Percentiles rank a stretch among this genome's conserved stretches.
These are phyloP conservation scores for Brasenia schreberi DNA, from an alignment of 164 flowering plant genomes.

Conservation along the genomic window DNA sequence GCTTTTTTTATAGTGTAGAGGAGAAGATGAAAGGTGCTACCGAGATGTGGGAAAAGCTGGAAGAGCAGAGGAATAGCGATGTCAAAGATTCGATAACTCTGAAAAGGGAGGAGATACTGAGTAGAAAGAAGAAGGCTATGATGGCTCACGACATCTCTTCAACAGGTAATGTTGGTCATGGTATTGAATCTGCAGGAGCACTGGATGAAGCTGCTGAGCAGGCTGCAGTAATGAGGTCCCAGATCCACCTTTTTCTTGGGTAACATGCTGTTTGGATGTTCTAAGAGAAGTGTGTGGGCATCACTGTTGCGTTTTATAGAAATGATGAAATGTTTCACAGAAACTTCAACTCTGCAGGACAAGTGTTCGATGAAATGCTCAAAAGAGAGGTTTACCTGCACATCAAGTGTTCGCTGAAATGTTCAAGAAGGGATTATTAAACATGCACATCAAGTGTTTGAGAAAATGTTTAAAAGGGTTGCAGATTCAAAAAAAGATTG, in stretches of 20 bases:
- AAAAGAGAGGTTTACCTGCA: no score
- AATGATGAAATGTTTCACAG: constrained; percentile 84
- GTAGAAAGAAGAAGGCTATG: constrained; percentile 56
- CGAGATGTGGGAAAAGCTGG: constrained; percentile 94
- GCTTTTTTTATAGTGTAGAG: constrained; percentile 76
- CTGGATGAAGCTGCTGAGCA: constrained; percentile 81
- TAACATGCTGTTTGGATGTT: constrained; percentile 93
- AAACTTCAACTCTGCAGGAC: no score
- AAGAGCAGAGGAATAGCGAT: constrained; percentile 67
- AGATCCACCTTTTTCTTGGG: constrained; percentile 98
- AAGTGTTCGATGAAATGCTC: no score
- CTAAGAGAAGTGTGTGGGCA: constrained; percentile 90
- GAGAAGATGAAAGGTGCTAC: constrained; percentile 93
- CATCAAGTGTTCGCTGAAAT: no score
- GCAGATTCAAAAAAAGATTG: no score
- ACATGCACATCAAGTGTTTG: no score
- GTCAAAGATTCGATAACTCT: constrained; percentile 54
- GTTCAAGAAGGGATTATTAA: no score
- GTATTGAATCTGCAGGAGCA: constrained; percentile 36
- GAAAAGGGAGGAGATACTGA: constrained; percentile 66
- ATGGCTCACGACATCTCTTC: constrained; percentile 28
- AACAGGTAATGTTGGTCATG: constrained; percentile 19
- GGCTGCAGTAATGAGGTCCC: constrained; percentile 88
- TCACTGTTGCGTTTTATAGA: no score
- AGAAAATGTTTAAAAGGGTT: no score